Base-by-base conservation (phyloP, 2,329 filamentous ascomycete species). In the Nigrograna mackinnonii region DNA sequence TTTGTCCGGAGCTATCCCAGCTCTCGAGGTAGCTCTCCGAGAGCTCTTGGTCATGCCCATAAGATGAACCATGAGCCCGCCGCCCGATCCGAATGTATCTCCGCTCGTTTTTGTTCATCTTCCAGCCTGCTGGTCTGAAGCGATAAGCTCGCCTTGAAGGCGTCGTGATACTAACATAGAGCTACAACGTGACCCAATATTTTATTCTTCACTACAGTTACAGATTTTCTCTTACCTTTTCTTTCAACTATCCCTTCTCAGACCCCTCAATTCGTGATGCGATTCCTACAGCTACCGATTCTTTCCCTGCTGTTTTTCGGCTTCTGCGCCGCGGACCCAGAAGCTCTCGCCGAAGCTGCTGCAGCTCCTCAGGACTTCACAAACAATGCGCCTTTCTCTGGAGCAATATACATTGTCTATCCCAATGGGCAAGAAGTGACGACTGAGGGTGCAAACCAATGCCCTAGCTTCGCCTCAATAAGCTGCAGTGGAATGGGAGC, bases 401-500 rank as follows among this genome's bases (percentile, higher is more conserved):
- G 67, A 40, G 68, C 67, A 3, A 58, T 71, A 22, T 70, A 70
- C 39, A 64, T 71, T 26, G 62, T 68, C 28, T 49, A 58, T 17
- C 49, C 62, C 7, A 51, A 64, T 39, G 66, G 65, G 19, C 52
- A 61, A 37, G 51, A 62, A 13, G 55, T 69, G 18, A 62, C 56
- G 17, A 60, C 72, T 46, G 52, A 62, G 44, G 49, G 47, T n/a
- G 40, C 55, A 14, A 64, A 66, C 37, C 50, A 52, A 39, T 70
- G 67, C 43, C 67, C 67, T 18, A 52, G 52, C 7, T 56, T 55
- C 4, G 66, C 65, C n/a, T 63, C 63, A 3, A 48, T 69, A 41
- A 71, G 68, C 51, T 77, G 74, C 51, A 66, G 62, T 33, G 66
- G 58, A 21, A 71, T 76, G 35, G 56, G 64, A 22, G 61, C 70